Evolutionary conservation across 139 green algal genomes (phyloP), one percentile per base, ranked within the genome.

Genomic region (Auxenochlorella pyrenoidosa): DNA sequence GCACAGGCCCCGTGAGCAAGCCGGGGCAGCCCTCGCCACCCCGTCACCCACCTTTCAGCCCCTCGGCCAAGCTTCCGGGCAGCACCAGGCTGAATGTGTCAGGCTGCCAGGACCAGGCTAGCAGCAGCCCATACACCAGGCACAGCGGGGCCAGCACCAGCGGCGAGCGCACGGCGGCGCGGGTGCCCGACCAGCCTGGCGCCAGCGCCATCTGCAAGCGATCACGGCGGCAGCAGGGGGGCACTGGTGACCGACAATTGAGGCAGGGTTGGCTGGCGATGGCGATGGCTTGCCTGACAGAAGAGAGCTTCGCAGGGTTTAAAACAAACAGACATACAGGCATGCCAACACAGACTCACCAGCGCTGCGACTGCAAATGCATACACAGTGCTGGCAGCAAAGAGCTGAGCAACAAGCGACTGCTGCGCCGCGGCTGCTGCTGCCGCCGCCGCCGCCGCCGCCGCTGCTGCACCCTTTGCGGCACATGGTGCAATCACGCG

Each of bases 41-140:
- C n/a, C n/a, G 0, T 24, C 2, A 22, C 12, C 80, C 63, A 92
- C 92, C 91, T 88, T 89, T 82, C 2, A 97, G 72, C 28, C 95
- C 95, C 28, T 93, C 86, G 5, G 84, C 73, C 40, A 94, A 82
- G 83, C 89, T 95, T 32, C 95, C 95, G 6, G 95, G 95, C 76
- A 97, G 83, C 51, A 97, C 91, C 10, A 95, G 86, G 60, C 79
- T 89, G 3, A 96, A 68, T 2, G 91, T 96, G 87, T 97, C 95
- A 41, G 95, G 93, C 26, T 89, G 80, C 92, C 92, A 96, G 26
- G 93, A 95, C 30, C 85, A 59, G 3, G 41, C 65, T 26, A 97
- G 87, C 75, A 97, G 89, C 6, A 88, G 66, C 12, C 89, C 58
- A 77, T 97, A 97, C 0, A 63, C 88, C 0, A 94, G 32, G 18